Base-by-base conservation (phyloP, 169 alveolate species). In the Eimeria acervulina region DNA sequence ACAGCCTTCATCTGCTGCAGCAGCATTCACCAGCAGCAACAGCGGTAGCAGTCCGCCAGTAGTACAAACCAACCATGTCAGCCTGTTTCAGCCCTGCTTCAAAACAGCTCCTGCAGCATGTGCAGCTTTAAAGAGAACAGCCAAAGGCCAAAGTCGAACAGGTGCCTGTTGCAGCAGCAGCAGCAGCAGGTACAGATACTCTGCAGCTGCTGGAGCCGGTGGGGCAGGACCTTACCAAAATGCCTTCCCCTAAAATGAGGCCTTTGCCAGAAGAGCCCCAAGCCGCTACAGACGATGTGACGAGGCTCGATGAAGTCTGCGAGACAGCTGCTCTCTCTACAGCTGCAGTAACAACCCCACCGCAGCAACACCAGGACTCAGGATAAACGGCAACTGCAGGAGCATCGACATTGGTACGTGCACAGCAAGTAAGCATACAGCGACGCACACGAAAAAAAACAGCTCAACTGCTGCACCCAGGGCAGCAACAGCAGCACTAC, bases 271-370 rank as follows among this genome's bases (percentile, higher is more conserved):
- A 94, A 84, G 84, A 94, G 85, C 21, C 92, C 90, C 7, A 66
- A 28, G 72, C 95, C 78, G 31, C 90, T 91, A 26, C 89, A 90
- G 83, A 94, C 26, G 55, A 87, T 28, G 36, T 87, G 90, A 47
- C 96, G 94, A 38, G 96, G 95, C 84, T 94, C 96, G 28, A 94
- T 38, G 87, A 78, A 80, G 87, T 70, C 93, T 33, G 96, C 92
- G 33, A 93, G 93, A n/a, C 84, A 70, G 38, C 93, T 42, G 40
- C 61, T 28, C 13, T 36, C 31, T 21, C 47, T 31, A 61, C 87
- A 36, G 93, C 93, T 80, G 96, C 81, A 78, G 72, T 47, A 83
- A 51, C 89, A 80, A 51, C 63, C 38, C 55, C 84, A 72, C 52
- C n/a, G 51, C 84, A 72, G 52, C 44, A 33, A 8, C 84, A 72